Evolutionary conservation across 139 green algal genomes (phyloP).

Genomic region (Chlorella sp.): DNA sequence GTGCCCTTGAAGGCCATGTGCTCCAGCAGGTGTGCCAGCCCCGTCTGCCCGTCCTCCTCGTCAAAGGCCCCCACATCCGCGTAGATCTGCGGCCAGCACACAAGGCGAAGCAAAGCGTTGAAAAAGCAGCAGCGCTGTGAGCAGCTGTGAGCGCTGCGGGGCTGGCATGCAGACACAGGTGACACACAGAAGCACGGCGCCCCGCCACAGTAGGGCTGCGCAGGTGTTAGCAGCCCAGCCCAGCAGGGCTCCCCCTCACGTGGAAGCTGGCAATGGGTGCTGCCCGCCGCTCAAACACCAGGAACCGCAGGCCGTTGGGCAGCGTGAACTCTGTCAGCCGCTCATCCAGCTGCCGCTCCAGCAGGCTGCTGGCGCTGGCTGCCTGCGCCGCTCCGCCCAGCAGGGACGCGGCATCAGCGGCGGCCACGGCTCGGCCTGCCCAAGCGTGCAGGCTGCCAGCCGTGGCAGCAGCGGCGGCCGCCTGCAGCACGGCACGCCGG

Average conservation of each 20-base stretch:
- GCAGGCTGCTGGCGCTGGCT: background rate
- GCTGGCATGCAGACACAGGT: no score
- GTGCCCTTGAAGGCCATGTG: constrained; percentile 90
- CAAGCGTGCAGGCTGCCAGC: constrained; percentile 5
- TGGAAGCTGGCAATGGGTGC: constrained; percentile 81
- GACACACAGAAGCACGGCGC: no score
- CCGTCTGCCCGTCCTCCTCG: constrained; percentile 77
- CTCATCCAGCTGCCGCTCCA: constrained; percentile 51
- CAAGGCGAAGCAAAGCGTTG: no score
- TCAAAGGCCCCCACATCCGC: constrained; percentile 82
- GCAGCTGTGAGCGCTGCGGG: no score
- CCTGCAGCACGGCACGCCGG: constrained; percentile 15
- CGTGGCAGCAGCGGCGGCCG: background rate
- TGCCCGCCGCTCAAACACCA: constrained; percentile 76
- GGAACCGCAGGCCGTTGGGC: constrained; percentile 89
- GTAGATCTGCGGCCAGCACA: constrained; percentile 54
- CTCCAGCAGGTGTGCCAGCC: constrained; percentile 90
- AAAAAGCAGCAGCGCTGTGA: no score
- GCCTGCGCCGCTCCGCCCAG: background rate
- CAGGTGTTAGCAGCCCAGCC: no score
- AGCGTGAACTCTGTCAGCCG: constrained; percentile 85
- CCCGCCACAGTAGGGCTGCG: no score
- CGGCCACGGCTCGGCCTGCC: background rate
- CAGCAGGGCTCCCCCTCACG: background rate
- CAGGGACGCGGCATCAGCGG: background rate